These are phyloP conservation scores for Parietichytrium sp. DNA, from an alignment of 108 stramenopile genomes.

Conservation along the genomic window DNA sequence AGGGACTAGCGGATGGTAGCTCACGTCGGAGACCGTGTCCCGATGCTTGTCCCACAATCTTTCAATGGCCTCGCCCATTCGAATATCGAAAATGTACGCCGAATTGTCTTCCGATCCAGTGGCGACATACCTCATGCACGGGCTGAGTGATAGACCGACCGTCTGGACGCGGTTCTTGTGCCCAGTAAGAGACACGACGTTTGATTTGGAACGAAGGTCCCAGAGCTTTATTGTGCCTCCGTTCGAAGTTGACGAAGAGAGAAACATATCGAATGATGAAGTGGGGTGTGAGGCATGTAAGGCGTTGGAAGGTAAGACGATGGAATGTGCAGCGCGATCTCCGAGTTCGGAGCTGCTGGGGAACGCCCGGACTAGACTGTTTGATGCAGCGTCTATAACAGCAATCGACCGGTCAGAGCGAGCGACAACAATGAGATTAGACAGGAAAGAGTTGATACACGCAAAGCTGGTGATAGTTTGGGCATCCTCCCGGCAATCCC, in stretches of 20 bases:
- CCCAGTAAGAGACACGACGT: not conserved
- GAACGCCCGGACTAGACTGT: not conserved
- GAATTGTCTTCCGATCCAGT: slow-evolving; percentile 49
- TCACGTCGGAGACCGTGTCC: slow-evolving; percentile 46
- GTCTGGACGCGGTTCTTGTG: slow-evolving; percentile 37
- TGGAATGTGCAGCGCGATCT: not conserved
- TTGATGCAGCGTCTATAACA: slow-evolving; percentile 4
- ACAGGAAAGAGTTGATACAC: slow-evolving; percentile 36
- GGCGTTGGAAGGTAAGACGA: slow-evolving; percentile 28
- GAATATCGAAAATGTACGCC: slow-evolving; percentile 34
- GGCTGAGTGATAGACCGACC: not conserved
- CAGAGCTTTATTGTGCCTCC: slow-evolving; percentile 39
- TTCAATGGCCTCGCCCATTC: not conserved
- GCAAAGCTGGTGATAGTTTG: slow-evolving; percentile 13
- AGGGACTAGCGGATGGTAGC: slow-evolving; percentile 38
- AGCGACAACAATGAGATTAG: slow-evolving; percentile 39
- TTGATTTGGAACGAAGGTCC: slow-evolving; percentile 28
- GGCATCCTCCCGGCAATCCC: not conserved
- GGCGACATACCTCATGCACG: slow-evolving; percentile 45
- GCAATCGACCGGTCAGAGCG: slow-evolving; percentile 28
- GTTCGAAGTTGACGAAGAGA: not conserved
- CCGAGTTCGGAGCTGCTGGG: not conserved
- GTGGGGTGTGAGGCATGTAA: not conserved
- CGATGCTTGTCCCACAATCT: not conserved
- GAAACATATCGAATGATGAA: slow-evolving; percentile 26